phyloP scores from a whole-genome alignment of 345 rosid species.

The Melastoma malabathricum region DNA sequence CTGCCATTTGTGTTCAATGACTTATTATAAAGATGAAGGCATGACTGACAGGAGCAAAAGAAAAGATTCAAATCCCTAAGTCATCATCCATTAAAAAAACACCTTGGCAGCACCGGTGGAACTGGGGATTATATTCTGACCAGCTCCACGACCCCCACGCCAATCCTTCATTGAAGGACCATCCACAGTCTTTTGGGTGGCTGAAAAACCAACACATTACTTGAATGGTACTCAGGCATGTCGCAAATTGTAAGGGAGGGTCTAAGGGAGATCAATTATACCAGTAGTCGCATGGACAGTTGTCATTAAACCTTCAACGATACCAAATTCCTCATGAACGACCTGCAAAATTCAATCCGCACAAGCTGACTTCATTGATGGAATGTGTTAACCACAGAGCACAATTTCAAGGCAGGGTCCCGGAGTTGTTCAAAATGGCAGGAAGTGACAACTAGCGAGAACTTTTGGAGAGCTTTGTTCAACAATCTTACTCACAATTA shows the following conservation, averaged over 20 bases:
- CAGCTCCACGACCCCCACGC: slow-evolving; percentile 99
- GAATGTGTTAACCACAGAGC: background rate
- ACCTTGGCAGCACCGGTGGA: slow-evolving; percentile 99
- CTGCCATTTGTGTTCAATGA: slow-evolving; percentile 15
- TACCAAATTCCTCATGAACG: slow-evolving; percentile 94
- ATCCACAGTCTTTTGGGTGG: slow-evolving; percentile 97
- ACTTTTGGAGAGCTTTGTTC: background rate
- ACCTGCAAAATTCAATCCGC: slow-evolving; percentile 35
- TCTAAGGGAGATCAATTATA: slow-evolving; percentile 11
- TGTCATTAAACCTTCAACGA: slow-evolving; percentile 95
- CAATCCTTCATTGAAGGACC: slow-evolving; percentile 99
- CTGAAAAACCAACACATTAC: slow-evolving; percentile 27
- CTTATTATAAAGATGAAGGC: too few relatives aligned
- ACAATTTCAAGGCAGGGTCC: background rate
- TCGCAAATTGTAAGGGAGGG: slow-evolving; percentile 2
- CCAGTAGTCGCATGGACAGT: slow-evolving; percentile 99
- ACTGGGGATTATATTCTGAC: slow-evolving; percentile 96
- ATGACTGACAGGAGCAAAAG: too few relatives aligned
- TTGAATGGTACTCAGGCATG: background rate
- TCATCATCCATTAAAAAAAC: background rate
- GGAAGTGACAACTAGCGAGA: background rate
- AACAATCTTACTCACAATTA: too few relatives aligned
- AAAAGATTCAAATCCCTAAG: background rate
- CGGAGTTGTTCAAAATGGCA: background rate
- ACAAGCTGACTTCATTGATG: background rate